phyloP scores from a whole-genome alignment of 176 grass and related monocot species.

The Areca catechu region DNA sequence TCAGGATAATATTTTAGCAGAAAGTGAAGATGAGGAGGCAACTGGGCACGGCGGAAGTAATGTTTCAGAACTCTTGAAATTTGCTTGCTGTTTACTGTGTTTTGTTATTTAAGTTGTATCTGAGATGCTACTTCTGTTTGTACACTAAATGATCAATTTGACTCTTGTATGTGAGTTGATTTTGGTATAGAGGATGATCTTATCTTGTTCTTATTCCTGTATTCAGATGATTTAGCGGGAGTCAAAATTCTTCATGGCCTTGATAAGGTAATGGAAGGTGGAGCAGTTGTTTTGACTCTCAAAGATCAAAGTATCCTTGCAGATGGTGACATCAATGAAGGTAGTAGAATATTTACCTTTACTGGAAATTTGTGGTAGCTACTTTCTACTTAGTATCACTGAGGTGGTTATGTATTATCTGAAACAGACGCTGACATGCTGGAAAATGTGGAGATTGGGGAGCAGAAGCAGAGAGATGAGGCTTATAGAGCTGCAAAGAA shows the following conservation, averaged over 20 bases:
- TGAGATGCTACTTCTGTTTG: background rate
- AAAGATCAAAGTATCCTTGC: slow-evolving; percentile 91
- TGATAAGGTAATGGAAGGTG: slow-evolving; percentile 92
- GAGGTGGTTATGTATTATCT: background rate
- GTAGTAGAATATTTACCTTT: slow-evolving; percentile 20
- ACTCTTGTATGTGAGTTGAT: no score
- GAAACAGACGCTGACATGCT: slow-evolving; percentile 72
- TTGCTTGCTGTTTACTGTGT: background rate
- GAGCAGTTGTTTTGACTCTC: slow-evolving; percentile 88
- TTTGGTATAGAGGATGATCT: background rate
- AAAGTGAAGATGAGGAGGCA: slow-evolving; percentile 36
- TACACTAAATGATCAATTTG: background rate
- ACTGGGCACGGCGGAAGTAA: slow-evolving; percentile 31
- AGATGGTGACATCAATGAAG: slow-evolving; percentile 75
- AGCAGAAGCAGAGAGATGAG: slow-evolving; percentile 77
- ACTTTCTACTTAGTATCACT: background rate
- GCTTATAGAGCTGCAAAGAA: slow-evolving; percentile 74
- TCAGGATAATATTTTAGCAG: slow-evolving; percentile 82
- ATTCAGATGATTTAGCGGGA: slow-evolving; percentile 78
- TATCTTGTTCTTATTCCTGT: slow-evolving; percentile 5
- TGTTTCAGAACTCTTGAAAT: slow-evolving; percentile 11
- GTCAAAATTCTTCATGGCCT: slow-evolving; percentile 92
- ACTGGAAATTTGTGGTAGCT: background rate
- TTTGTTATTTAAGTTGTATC: background rate
- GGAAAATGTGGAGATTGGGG: slow-evolving; percentile 89